A percentile compares a stretch with the other conserved stretches of the same genome.
These are phyloP conservation scores for Coprinopsis marcescibilis DNA, from an alignment of 768 basidiomycete species.

Conservation along the genomic window DNA sequence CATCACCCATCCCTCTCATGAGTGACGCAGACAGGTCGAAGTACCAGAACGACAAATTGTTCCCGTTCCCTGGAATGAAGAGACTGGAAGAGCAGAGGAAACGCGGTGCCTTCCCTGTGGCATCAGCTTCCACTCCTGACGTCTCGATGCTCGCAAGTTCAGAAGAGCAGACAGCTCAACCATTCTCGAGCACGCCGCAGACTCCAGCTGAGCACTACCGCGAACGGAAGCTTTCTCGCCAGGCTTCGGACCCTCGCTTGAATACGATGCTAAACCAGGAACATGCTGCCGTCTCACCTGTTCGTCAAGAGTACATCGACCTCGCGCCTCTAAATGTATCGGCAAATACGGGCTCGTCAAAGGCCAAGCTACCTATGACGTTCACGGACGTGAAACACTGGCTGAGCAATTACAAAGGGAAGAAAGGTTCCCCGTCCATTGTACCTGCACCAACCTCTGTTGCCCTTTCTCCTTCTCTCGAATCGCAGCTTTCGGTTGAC, in stretches of 20 bases:
- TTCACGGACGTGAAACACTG: conserved; percentile 78
- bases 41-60: conserved; percentile 76
- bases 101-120: conserved; percentile 38
- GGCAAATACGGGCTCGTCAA: conserved; percentile 22
- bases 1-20: conserved; percentile 75
- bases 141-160: conserved; percentile 35
- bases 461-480: conserved; percentile 20
- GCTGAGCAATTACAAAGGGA: conserved; percentile 62
- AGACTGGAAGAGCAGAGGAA: conserved; percentile 67
- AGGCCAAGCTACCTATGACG: conserved; percentile 56
- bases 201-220: conserved; percentile 46
- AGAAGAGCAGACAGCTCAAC: conserved; percentile 42
- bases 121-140: conserved; percentile 42
- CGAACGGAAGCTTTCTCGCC: conserved; percentile 62
- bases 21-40: conserved; percentile 65
- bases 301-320: conserved; percentile 46
- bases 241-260: conserved; percentile 64
- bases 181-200: conserved; percentile 46
- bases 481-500: conserved; percentile 28
- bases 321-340: conserved; percentile 31
- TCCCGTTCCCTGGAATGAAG: conserved; percentile 86
- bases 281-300: conserved; percentile 38
- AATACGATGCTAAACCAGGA: conserved; percentile 47
- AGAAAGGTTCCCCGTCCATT: conserved; percentile 38
- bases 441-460: conserved; percentile 19